Evolutionary conservation across 169 alveolate genomes (phyloP), one percentile per base, ranked within the genome.

Genomic region (Plasmodium fragile): DNA sequence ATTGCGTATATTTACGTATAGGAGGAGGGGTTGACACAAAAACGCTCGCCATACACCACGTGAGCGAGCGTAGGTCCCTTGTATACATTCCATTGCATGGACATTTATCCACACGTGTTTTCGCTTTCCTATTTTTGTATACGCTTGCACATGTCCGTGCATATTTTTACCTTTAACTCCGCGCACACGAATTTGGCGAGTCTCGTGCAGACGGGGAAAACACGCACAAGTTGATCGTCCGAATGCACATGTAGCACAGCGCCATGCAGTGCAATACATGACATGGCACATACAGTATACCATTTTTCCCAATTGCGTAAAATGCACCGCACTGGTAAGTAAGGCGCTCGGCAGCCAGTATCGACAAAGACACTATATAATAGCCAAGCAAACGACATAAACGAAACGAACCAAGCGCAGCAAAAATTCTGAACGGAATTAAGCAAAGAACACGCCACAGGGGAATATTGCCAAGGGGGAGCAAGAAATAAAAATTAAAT

Each of bases 91-190:
- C 30, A 34, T 43, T 82, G 43, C 69, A 39, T 2, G 52, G 70
- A 82, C 30, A 36, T 69, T 11, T 39, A 18, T n/a, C 34, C 36
- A 13, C 25, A 81, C 22, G 7, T 16, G 7, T 16, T 7, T n/a
- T 7, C 71, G 34, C 22, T 16, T 22, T n/a, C 1, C 53, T 49
- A 1, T 28, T 34, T 72, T 22, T 75, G 53, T 79, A 43, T 39
- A 41, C 59, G 22, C 72, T 16, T 43, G 72, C 39, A 52, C 69
- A 36, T 82, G 36, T 73, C 28, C 52, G 72, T 82, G 43, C 65
- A 82, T 82, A 65, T 80, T 52, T 25, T 28, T 52, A 80, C 65
- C 69, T 80, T 65, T 65, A 65, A 65, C 75, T 18, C 18, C 49
- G 10, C 69, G 41, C 69, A 52, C 77, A 52, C 89, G 34, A 25